Conservation (phyloP, 768 basidiomycete species). For the Rhodosporidiobolus sp. region DNA sequence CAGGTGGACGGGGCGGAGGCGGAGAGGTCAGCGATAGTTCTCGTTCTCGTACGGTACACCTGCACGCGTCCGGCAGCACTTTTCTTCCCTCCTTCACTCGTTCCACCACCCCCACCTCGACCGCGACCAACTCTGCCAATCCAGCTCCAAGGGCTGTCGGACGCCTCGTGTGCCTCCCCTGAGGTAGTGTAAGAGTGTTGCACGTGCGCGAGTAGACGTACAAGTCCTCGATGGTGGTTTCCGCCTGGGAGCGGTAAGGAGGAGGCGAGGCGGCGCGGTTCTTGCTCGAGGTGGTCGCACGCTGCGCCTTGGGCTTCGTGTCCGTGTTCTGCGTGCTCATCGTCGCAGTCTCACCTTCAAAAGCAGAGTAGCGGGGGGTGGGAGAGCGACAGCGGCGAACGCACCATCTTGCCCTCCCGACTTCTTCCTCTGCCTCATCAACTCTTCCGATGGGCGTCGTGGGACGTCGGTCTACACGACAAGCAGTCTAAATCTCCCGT, state of each 20-base stretch:
- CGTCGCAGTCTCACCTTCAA: too few species aligned
- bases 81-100: not conserved
- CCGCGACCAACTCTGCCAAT: too few species aligned
- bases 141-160: not conserved
- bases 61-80: not conserved
- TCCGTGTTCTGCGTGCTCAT: not conserved
- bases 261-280: conserved; percentile 17
- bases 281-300: conserved; percentile 27
- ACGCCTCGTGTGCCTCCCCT: not conserved
- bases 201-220: not conserved
- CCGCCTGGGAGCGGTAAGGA: conserved; percentile 14
- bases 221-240: conserved; percentile 29
- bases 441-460: not conserved
- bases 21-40: too few species aligned
- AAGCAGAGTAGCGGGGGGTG: too few species aligned
- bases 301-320: conserved; percentile 3
- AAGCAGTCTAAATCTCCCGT: too few species aligned
- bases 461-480: too few species aligned
- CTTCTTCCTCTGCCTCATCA: not conserved
- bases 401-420: not conserved
- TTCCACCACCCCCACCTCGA: too few species aligned
- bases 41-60: too few species aligned
- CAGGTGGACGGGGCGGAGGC: too few species aligned
- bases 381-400: too few species aligned
- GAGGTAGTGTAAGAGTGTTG: too few species aligned